Evolutionary conservation across 73 alveolate species (phyloP).

Genomic region (Paramecium caudatum): DNA sequence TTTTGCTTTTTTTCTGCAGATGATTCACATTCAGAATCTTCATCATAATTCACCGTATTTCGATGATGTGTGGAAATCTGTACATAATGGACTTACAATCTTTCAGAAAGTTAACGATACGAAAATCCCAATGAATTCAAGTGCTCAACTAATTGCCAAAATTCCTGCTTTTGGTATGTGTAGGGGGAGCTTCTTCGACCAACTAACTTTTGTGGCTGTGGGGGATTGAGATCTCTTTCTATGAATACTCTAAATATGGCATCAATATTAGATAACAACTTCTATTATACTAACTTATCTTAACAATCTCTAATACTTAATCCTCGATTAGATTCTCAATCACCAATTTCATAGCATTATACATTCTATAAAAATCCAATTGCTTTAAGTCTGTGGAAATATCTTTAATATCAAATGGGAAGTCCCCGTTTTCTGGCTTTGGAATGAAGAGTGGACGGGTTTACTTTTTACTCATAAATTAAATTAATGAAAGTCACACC

Average conservation of each 20-base stretch:
- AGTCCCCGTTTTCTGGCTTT: conserved; percentile 64
- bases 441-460: conserved; percentile 68
- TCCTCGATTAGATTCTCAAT: conserved; percentile 44
- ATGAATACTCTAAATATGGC: conserved; percentile 33
- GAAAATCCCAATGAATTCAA: conserved; percentile 30
- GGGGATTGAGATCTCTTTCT: conserved; percentile 54
- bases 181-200: conserved; percentile 62
- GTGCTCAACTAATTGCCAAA: conserved; percentile 48
- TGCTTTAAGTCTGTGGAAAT: background rate
- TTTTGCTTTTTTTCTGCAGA: conserved; percentile 23
- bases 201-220: background rate
- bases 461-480: conserved; percentile 61
- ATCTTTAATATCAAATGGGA: conserved; percentile 30
- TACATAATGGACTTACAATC: conserved; percentile 49
- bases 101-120: conserved; percentile 45
- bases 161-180: conserved; percentile 50
- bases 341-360: conserved; percentile 39
- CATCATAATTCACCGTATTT: conserved; percentile 54
- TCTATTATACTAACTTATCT: background rate
- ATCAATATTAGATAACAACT: conserved; percentile 26
- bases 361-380: conserved; percentile 56
- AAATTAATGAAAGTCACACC: conserved; percentile 4
- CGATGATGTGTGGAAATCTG: conserved; percentile 60
- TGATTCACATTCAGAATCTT: conserved; percentile 16
- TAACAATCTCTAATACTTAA: background rate